phyloP scores from a whole-genome alignment of 495 filamentous ascomycete genomes.

The Halenospora varia region DNA sequence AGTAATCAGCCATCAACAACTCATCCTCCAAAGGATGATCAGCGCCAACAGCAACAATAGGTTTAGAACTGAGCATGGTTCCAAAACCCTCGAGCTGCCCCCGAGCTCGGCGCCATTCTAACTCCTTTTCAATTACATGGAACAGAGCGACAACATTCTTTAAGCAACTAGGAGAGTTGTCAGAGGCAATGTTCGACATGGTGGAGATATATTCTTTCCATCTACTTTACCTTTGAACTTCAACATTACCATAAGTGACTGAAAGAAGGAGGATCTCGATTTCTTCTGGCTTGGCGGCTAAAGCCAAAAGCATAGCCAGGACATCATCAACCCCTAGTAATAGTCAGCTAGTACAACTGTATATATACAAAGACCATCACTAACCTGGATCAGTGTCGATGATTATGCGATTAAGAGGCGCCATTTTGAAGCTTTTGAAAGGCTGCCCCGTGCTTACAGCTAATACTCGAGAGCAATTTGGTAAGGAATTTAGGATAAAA shows the following conservation, averaged over 20 bases:
- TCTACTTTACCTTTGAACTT: constrained; percentile 73
- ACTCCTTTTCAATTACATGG: constrained; percentile 86
- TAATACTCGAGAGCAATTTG: too few relatives aligned
- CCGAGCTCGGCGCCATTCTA: constrained; percentile 70
- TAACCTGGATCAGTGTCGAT: constrained; percentile 88
- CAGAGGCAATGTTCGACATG: not conserved
- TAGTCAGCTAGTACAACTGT: constrained; percentile 2
- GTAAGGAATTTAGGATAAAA: not conserved
- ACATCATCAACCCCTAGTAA: constrained; percentile 85
- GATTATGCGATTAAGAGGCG: constrained; percentile 70
- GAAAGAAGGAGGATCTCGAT: constrained; percentile 87
- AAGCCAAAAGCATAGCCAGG: constrained; percentile 75
- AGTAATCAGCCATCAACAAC: constrained; percentile 80
- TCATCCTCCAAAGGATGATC: constrained; percentile 82
- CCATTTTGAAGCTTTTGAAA: constrained; percentile 34
- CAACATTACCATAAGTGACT: constrained; percentile 88
- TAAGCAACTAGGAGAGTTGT: constrained; percentile 57
- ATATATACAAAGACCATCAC: constrained; percentile 3
- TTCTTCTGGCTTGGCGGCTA: constrained; percentile 78
- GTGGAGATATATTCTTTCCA: too few relatives aligned
- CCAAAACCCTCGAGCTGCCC: constrained; percentile 65
- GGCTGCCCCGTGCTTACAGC: not conserved
- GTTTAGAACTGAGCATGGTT: constrained; percentile 62
- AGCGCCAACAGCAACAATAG: constrained; percentile 82
- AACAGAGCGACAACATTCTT: constrained; percentile 90